Base-by-base conservation (phyloP, 2,329 filamentous ascomycete species). In the Thelonectria rubi region DNA sequence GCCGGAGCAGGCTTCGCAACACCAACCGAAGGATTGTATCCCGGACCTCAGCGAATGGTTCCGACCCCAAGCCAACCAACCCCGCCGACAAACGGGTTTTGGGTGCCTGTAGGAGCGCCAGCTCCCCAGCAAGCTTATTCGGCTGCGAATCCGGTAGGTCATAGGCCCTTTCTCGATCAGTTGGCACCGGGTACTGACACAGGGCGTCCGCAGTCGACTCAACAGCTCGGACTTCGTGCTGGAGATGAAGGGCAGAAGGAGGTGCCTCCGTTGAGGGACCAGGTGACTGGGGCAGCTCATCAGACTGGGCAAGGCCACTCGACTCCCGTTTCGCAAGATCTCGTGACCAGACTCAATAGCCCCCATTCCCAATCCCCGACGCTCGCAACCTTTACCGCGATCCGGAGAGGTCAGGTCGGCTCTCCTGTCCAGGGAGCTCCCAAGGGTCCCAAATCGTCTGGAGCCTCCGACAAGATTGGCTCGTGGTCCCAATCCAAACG, bases 401-500 rank as follows among this genome's bases (percentile, higher is more conserved):
- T 24, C 5, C 5, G 24, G 5, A 3, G n/a, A 3, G 14, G 1
- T 37, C 30, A 11, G n/a, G 4, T 8, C 17, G 39, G 21, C 24
- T 21, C 30, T 3, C 24, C 20, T 24, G 26, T 10, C 7, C 46
- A 37, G 12, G 9, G 26, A 7, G 30, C 26, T 12, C 18, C 53
- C 12, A 70, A 68, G 52, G 66, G 65, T 3, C 68, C 69, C 17
- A 66, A 50, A 21, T 67, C 39, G 10, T 66, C 64, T 12, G 55
- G 56, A 12, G 57, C 61, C 11, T 30, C 57, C 3, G 40, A 54
- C 42, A 69, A 74, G 8, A 43, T 68, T 24, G 76, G 71, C 30
- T 69, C 70, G 18, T 79, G 77, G 77, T 73, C 77, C 14, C 75
- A 78, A 37, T 79, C 78, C 49, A 78, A 73, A 64, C 72, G 73